Conservation (phyloP, 2,329 filamentous ascomycete species). For the Chrysoporthe puriensis region DNA sequence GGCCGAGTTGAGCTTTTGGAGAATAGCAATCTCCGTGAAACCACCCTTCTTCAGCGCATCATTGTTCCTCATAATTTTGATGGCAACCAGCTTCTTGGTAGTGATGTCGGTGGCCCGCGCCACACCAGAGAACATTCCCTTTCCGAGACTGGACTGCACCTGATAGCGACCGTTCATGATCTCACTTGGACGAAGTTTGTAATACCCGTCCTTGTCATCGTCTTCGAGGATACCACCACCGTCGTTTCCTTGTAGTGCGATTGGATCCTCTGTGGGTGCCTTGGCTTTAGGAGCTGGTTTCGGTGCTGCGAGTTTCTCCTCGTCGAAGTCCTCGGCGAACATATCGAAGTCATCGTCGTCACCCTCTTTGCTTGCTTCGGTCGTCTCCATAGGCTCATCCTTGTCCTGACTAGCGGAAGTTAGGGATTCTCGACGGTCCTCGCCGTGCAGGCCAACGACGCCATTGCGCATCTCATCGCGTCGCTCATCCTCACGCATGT, state of each 20-base stretch:
- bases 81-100: conserved; percentile 78
- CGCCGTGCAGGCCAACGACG: conserved; percentile 55
- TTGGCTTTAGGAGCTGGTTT: conserved; percentile 43
- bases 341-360: conserved; percentile 80
- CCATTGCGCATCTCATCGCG: conserved; percentile 68
- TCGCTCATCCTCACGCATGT: conserved; percentile 83
- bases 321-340: conserved; percentile 82
- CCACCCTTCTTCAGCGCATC: conserved; percentile 90
- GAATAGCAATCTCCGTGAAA: conserved; percentile 90
- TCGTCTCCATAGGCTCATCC: conserved; percentile 39
- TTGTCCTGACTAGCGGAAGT: conserved; percentile 31
- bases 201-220: conserved; percentile 93
- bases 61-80: conserved; percentile 98
- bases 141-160: conserved; percentile 83
- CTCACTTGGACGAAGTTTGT: conserved; percentile 92
- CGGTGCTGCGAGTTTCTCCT: conserved; percentile 65
- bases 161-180: conserved; percentile 88
- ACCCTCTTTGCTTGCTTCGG: conserved; percentile 50
- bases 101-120: conserved; percentile 81
- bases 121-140: conserved; percentile 97
- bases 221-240: conserved; percentile 84
- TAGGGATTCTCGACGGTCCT: conserved; percentile 36
- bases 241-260: conserved; percentile 52
- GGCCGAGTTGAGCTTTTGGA: conserved; percentile 82
- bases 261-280: conserved; percentile 48